Percentiles rank a stretch among this genome's conserved stretches.
Evolutionary conservation across 495 filamentous ascomycete genomes (phyloP).

Genomic region (Gamarada debralockiae): DNA sequence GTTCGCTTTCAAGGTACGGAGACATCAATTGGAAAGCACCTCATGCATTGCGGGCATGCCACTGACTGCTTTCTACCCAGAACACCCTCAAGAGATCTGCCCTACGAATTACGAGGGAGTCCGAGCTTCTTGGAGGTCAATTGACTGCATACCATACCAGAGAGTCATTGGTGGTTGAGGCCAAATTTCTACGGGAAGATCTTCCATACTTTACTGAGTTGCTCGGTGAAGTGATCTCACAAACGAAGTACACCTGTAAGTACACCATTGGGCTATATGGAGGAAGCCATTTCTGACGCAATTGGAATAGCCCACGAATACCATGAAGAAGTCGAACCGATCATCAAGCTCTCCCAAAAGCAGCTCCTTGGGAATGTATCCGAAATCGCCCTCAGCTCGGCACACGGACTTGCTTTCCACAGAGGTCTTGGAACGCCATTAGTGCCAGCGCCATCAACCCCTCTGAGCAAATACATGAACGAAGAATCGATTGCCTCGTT

Average conservation of each 20-base stretch:
- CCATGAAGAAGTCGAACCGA: constrained; percentile 74
- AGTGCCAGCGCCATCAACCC: constrained; percentile 63
- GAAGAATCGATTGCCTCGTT: constrained; percentile 66
- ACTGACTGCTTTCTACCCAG: constrained; percentile 39
- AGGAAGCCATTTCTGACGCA: constrained; percentile 1
- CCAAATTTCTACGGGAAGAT: constrained; percentile 92
- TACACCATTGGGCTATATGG: neutral
- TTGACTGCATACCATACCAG: constrained; percentile 81
- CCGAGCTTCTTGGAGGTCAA: constrained; percentile 88
- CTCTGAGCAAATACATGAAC: constrained; percentile 73
- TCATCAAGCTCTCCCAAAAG: constrained; percentile 70
- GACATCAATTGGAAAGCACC: neutral
- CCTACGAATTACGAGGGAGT: constrained; percentile 87
- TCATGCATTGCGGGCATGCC: neutral
- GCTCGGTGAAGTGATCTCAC: constrained; percentile 81
- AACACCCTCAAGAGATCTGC: constrained; percentile 81
- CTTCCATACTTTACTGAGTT: constrained; percentile 97
- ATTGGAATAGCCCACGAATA: constrained; percentile 69
- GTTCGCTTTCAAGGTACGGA: constrained; percentile 87
- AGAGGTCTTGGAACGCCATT: constrained; percentile 77
- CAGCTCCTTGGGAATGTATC: constrained; percentile 59
- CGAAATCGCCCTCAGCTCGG: constrained; percentile 76
- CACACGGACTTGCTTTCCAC: constrained; percentile 90
- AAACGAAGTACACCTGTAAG: constrained; percentile 81
- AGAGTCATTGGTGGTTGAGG: constrained; percentile 85